Evolutionary conservation across 2,329 filamentous ascomycete genomes (phyloP).

Genomic region (Grosmannia penicillata): DNA sequence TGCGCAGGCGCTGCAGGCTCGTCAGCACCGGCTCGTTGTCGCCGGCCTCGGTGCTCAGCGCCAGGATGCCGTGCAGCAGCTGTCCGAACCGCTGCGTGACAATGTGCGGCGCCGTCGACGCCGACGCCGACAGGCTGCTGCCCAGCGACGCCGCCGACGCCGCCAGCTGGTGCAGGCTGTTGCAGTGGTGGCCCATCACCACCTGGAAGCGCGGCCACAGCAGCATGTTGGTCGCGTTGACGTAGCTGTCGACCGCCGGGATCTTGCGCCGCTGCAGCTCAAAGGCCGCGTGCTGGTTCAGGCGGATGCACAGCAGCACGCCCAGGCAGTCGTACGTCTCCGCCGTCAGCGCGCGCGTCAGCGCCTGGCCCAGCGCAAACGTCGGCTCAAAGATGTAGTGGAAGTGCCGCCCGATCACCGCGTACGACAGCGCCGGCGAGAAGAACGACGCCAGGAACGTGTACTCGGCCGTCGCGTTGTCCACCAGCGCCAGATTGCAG

Average conservation of each 20-base stretch:
- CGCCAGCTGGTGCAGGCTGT: slow-evolving; percentile 53
- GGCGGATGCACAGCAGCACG: slow-evolving; percentile 73
- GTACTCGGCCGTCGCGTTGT: slow-evolving; percentile 91
- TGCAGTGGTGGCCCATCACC: slow-evolving; percentile 85
- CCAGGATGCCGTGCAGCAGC: slow-evolving; percentile 70
- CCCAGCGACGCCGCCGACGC: slow-evolving; percentile 20
- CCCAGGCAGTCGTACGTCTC: slow-evolving; percentile 75
- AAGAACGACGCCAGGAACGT: slow-evolving; percentile 89
- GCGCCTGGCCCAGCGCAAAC: slow-evolving; percentile 62
- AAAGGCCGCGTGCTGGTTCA: slow-evolving; percentile 91
- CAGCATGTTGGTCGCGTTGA: slow-evolving; percentile 90
- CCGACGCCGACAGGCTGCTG: slow-evolving; percentile 18
- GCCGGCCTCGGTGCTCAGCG: slow-evolving; percentile 74
- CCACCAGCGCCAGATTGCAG: slow-evolving; percentile 85
- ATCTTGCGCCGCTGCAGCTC: slow-evolving; percentile 84
- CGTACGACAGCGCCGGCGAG: slow-evolving; percentile 57
- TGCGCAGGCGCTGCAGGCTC: slow-evolving; percentile 61
- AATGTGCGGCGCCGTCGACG: slow-evolving; percentile 74
- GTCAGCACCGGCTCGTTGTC: slow-evolving; percentile 87
- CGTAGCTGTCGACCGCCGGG: slow-evolving; percentile 76
- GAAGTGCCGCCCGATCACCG: slow-evolving; percentile 70
- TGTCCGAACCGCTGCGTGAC: slow-evolving; percentile 93
- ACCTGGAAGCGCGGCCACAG: slow-evolving; percentile 93
- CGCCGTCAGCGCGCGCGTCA: slow-evolving; percentile 64
- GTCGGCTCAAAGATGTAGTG: slow-evolving; percentile 80